phyloP scores from a whole-genome alignment of 768 basidiomycete genomes.

The Chalciporus piperatus region DNA sequence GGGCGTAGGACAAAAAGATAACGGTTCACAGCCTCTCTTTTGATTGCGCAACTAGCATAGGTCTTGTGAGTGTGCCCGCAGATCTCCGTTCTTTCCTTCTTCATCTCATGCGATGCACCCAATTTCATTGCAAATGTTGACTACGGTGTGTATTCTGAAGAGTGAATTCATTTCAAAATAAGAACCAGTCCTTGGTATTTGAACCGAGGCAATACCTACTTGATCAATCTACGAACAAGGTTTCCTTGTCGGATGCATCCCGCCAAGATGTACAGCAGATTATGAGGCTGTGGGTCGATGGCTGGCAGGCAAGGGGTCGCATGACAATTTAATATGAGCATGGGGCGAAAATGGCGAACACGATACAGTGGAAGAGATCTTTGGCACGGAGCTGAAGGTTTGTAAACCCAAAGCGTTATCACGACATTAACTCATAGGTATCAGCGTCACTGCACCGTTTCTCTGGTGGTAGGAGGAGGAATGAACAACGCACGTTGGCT shows the following conservation, averaged over 20 bases:
- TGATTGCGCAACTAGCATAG: neutral
- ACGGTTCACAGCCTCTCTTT: too few relatives aligned
- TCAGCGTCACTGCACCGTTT: constrained; percentile 5
- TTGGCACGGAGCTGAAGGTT: neutral
- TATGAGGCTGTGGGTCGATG: neutral
- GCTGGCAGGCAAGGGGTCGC: neutral
- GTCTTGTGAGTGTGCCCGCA: neutral
- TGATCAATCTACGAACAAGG: too few relatives aligned
- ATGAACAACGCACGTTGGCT: constrained; percentile 25
- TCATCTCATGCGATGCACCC: neutral
- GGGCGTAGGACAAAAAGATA: neutral
- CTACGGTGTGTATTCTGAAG: neutral
- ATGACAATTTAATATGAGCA: too few relatives aligned
- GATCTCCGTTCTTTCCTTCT: neutral
- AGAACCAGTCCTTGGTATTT: neutral
- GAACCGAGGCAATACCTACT: too few relatives aligned
- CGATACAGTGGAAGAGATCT: neutral
- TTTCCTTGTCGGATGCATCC: too few relatives aligned
- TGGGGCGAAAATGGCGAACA: too few relatives aligned
- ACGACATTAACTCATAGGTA: constrained; percentile 1
- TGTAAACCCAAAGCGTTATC: too few relatives aligned
- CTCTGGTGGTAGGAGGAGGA: constrained; percentile 9
- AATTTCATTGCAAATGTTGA: neutral
- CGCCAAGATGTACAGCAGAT: neutral
- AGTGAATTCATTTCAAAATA: too few relatives aligned